Evolutionary conservation across 306 rosid species (phyloP), one percentile per base, ranked within the genome.

Genomic region (Herpetospermum pedunculosum): DNA sequence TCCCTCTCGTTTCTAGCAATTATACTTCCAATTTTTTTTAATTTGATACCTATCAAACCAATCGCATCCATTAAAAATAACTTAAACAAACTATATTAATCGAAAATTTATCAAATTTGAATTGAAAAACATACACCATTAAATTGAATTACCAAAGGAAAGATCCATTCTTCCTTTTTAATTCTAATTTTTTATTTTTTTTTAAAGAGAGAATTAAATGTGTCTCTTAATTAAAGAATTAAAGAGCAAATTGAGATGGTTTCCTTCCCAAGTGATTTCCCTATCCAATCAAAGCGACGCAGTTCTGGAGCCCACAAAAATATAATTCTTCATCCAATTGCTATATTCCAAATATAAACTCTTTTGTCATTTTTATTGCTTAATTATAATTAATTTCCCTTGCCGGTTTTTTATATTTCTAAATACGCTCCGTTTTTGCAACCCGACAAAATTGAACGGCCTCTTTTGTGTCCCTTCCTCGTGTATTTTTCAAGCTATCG

Each of bases 371-470:
- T 19, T 74, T 62, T 59, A 53, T 28, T 53, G 54, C 37, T 72
- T 75, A 77, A 75, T 67, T 72, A 78, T 49, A 70, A 76, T 70
- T 58, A 73, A 74, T 87, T 81, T 78, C 38, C 10, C 2, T 25
- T 13, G 73, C 73, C 73, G 73, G 34, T 43, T 68, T 68, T 67
- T 43, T 68, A 25, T 76, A 81, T 79, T 81, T 84, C 59, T 71
- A 26, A 82, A 62, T 72, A 85, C 84, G 89, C 87, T 83, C 74
- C 72, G 37, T 78, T 71, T 80, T 87, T 76, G 84, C 70, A 78
- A 79, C 43, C 26, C 2, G 87, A 87, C 91, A 86, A 83, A 85
- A 5, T 68, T 47, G 78, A 83, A 86, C 88, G 86, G 89, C 80
- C 88, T 82, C 80, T 84, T 75, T 76, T 81, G 48, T 92, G 94